Conservation (phyloP, 2,329 filamentous ascomycete species). For the Fusarium tuaranense region DNA sequence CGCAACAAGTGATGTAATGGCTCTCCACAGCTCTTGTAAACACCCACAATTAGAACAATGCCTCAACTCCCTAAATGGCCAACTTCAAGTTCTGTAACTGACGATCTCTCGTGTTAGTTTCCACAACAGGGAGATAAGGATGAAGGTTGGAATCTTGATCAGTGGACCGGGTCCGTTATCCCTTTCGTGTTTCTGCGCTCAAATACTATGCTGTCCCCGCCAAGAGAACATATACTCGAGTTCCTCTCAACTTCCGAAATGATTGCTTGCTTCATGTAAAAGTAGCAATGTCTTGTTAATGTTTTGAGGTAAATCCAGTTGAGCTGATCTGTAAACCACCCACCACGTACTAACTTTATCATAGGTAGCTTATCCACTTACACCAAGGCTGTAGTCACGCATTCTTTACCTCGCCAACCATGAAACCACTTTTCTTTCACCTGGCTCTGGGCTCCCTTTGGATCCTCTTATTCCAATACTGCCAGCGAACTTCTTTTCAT, state of each 20-base stretch:
- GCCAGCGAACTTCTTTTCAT: constrained; percentile 33
- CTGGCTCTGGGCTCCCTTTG: constrained; percentile 11
- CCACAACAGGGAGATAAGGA: background rate
- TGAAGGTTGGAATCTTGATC: background rate
- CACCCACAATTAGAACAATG: background rate
- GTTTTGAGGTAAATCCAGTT: background rate
- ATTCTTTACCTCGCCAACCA: background rate
- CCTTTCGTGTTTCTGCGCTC: background rate
- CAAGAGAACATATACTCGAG: background rate
- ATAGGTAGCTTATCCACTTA: background rate
- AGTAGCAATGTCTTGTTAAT: background rate
- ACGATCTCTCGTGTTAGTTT: background rate
- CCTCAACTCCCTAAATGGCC: background rate
- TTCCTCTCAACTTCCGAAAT: background rate
- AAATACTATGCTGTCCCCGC: background rate
- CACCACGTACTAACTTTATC: background rate
- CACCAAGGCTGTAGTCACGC: background rate
- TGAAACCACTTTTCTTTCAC: background rate
- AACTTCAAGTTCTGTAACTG: background rate
- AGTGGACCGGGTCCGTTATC: background rate
- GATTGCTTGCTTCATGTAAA: background rate
- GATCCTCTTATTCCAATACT: constrained; percentile 39
- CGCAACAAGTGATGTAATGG: constrained; percentile 10
- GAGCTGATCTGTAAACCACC: background rate
- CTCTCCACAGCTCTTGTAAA: background rate